Conservation (phyloP, 352 stramenopile genomes). For the Pythium monospermum region DNA sequence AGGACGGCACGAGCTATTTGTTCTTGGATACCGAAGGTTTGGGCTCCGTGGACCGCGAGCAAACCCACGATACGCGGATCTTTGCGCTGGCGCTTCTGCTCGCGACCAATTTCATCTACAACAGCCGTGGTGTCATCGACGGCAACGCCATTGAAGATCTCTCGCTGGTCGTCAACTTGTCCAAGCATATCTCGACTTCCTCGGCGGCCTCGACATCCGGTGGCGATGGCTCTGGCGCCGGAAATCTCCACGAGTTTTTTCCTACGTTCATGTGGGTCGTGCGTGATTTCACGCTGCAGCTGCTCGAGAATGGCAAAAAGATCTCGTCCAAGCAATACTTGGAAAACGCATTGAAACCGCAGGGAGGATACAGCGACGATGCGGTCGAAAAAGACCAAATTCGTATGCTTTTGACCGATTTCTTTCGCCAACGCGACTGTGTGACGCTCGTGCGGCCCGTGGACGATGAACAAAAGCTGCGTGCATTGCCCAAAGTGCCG, state of each 20-base stretch:
- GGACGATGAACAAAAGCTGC: conserved; percentile 79
- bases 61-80: conserved; percentile 89
- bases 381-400: conserved; percentile 79
- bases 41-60: conserved; percentile 70
- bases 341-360: conserved; percentile 80
- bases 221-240: background rate
- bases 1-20: conserved; percentile 65
- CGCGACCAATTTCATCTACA: conserved; percentile 88
- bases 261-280: conserved; percentile 89
- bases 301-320: conserved; percentile 81
- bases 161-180: conserved; percentile 88
- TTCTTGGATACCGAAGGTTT: conserved; percentile 90
- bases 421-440: conserved; percentile 86
- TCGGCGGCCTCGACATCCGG: conserved; percentile 25
- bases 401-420: conserved; percentile 63
- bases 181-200: conserved; percentile 86
- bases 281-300: conserved; percentile 84
- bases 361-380: conserved; percentile 74
- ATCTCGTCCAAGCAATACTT: conserved; percentile 89
- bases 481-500: conserved; percentile 57
- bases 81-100: conserved; percentile 86
- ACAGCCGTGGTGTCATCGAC: conserved; percentile 88
- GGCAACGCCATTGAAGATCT: conserved; percentile 86
- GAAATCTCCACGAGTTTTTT: conserved; percentile 80
- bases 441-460: conserved; percentile 88